A percentile compares a stretch with the other conserved stretches of the same genome.
Conservation (phyloP, 805 yeast species). For the Ogataea haglerorum region DNA sequence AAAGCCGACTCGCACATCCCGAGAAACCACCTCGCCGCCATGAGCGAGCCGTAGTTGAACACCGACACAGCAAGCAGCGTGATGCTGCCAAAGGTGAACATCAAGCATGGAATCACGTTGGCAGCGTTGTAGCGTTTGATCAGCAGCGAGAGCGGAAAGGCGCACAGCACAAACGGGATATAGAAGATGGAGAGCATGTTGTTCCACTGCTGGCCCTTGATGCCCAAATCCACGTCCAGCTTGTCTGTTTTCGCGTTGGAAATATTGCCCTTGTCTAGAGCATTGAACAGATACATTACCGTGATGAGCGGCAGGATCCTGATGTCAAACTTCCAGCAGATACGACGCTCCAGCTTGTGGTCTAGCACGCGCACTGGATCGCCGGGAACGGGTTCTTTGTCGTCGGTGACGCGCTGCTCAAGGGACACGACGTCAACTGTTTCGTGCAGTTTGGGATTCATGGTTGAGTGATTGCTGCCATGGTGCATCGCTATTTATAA, state of each 20-base stretch:
- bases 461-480: neutral
- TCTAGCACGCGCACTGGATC: conserved; percentile 14
- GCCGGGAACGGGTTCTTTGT: conserved; percentile 1
- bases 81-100: conserved; percentile 44
- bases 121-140: conserved; percentile 43
- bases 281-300: conserved; percentile 44
- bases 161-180: conserved; percentile 43
- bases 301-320: conserved; percentile 44
- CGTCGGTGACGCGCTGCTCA: conserved; percentile 8
- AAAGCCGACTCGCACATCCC: conserved; percentile 38
- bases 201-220: conserved; percentile 43
- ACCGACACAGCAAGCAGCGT: conserved; percentile 38
- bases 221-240: conserved; percentile 39
- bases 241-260: conserved; percentile 49
- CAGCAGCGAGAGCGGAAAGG: conserved; percentile 41
- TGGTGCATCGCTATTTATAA: neutral
- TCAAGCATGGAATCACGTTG: conserved; percentile 41
- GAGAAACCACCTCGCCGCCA: conserved; percentile 37
- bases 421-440: conserved; percentile 11
- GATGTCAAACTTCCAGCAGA: conserved; percentile 41
- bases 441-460: conserved; percentile 7
- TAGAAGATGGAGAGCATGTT: conserved; percentile 43
- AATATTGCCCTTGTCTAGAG: conserved; percentile 48
- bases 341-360: conserved; percentile 28
- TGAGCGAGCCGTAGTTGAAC: conserved; percentile 36